Percentiles rank a stretch among this genome's conserved stretches.
These are phyloP conservation scores for Scenedesmus sp. DNA, from an alignment of 163 green algal species.

Conservation along the genomic window DNA sequence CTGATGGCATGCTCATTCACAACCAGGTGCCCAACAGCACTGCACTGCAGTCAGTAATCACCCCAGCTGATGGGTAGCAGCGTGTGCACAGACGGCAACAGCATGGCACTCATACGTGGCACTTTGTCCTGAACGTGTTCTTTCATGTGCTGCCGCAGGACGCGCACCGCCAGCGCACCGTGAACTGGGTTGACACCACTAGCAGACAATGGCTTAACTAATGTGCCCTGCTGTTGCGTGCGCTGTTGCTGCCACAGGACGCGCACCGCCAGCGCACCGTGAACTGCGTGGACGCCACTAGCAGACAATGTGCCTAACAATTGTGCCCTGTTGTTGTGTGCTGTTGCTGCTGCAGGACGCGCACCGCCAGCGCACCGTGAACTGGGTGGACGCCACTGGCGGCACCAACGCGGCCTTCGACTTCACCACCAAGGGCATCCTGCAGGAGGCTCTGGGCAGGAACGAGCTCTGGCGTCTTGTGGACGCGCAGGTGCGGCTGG, in stretches of 20 bases:
- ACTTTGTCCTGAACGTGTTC: background rate
- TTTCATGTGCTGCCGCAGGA: constrained; percentile 63
- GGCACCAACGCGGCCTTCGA: constrained; percentile 96
- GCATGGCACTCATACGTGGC: too few relatives aligned
- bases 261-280: background rate
- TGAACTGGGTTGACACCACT: constrained; percentile 96
- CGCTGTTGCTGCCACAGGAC: constrained; percentile 64
- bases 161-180: constrained; percentile 91
- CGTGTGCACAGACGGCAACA: too few relatives aligned
- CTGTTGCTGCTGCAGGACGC: constrained; percentile 65
- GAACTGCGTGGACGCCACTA: background rate
- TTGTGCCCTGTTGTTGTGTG: background rate
- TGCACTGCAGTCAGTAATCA: too few relatives aligned
- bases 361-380: constrained; percentile 94
- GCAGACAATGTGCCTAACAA: background rate
- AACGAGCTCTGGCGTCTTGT: constrained; percentile 95
- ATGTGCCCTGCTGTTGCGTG: background rate
- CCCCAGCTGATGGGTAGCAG: too few relatives aligned
- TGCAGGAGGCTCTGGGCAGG: constrained; percentile 89
- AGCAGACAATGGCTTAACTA: constrained; percentile 59
- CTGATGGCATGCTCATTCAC: too few relatives aligned
- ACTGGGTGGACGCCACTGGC: constrained; percentile 95
- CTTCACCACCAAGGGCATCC: constrained; percentile 97
- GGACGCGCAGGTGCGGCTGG: constrained; percentile 70
- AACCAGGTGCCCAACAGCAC: too few relatives aligned